Percentiles rank a stretch among this genome's conserved stretches.
phyloP scores from a whole-genome alignment of 257 asterid genomes.

The Solanum pinnatisectum region DNA sequence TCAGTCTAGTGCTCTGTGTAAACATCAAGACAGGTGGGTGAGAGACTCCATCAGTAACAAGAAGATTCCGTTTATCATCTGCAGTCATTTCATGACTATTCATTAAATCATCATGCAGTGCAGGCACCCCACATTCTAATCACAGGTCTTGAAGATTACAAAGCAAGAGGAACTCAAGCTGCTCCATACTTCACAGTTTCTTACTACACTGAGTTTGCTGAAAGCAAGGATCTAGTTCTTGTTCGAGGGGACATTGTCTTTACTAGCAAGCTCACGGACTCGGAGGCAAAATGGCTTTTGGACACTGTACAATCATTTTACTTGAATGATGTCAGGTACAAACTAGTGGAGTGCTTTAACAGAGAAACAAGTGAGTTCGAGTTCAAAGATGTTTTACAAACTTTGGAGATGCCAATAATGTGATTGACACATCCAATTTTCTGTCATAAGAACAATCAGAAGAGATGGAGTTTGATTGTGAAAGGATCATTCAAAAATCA shows the following conservation, averaged over 20 bases:
- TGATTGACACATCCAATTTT: constrained; percentile 3
- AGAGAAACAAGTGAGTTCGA: constrained; percentile 70
- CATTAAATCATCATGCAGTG: constrained; percentile 30
- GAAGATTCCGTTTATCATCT: not conserved
- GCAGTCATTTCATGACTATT: not conserved
- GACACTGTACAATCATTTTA: constrained; percentile 85
- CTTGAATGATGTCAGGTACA: constrained; percentile 79
- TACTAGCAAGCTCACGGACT: constrained; percentile 80
- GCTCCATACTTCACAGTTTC: constrained; percentile 77
- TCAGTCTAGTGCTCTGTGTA: not conserved
- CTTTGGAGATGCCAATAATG: constrained; percentile 72
- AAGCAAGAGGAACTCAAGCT: constrained; percentile 96
- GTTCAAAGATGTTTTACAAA: constrained; percentile 81
- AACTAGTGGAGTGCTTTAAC: constrained; percentile 81
- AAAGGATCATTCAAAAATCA: not conserved
- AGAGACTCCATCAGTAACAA: not conserved
- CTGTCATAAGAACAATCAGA: not conserved
- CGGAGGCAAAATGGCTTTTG: constrained; percentile 79
- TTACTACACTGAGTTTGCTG: constrained; percentile 75
- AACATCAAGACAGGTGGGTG: not conserved
- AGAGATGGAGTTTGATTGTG: not conserved
- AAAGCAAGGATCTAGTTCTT: constrained; percentile 79
- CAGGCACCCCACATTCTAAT: constrained; percentile 86
- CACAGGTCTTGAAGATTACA: constrained; percentile 96
- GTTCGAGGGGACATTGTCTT: constrained; percentile 81